Percentiles rank a stretch among this genome's conserved stretches.
Evolutionary conservation across 129 eudicot genomes (phyloP).

Genomic region (Kitagawia praeruptora): DNA sequence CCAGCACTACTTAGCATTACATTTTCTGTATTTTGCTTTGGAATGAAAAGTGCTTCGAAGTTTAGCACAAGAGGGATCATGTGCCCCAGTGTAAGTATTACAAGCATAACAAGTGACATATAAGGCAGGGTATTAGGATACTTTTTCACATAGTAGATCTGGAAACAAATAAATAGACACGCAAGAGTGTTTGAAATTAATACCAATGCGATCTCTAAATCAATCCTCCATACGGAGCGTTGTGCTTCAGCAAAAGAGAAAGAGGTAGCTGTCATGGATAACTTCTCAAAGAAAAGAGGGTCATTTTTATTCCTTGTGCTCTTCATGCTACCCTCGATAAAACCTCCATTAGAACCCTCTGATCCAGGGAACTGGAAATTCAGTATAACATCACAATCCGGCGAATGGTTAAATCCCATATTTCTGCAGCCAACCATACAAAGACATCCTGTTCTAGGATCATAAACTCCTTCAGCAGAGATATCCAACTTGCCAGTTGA

Average conservation of each 20-base stretch:
- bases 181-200: slow-evolving; percentile 55
- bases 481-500: too few species aligned
- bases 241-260: slow-evolving; percentile 15
- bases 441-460: too few species aligned
- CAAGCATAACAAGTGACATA: slow-evolving; percentile 57
- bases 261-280: slow-evolving; percentile 25
- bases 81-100: slow-evolving; percentile 53
- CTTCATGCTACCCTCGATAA: slow-evolving; percentile 46
- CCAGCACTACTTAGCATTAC: slow-evolving; percentile 29
- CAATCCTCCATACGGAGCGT: slow-evolving; percentile 59
- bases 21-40: slow-evolving; percentile 14
- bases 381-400: slow-evolving; percentile 58
- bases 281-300: slow-evolving; percentile 39
- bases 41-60: slow-evolving; percentile 54
- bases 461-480: too few species aligned
- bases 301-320: slow-evolving; percentile 43
- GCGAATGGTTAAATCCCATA: not conserved
- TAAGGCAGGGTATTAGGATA: slow-evolving; percentile 30
- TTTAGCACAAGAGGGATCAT: slow-evolving; percentile 62
- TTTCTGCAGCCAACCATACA: too few species aligned
- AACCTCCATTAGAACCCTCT: slow-evolving; percentile 13
- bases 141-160: slow-evolving; percentile 43
- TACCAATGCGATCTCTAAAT: slow-evolving; percentile 59
- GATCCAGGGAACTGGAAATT: slow-evolving; percentile 34
- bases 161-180: slow-evolving; percentile 43